Evolutionary conservation across 257 asterid genomes (phyloP), one percentile per base, ranked within the genome.

Genomic region (Datura wrightii): DNA sequence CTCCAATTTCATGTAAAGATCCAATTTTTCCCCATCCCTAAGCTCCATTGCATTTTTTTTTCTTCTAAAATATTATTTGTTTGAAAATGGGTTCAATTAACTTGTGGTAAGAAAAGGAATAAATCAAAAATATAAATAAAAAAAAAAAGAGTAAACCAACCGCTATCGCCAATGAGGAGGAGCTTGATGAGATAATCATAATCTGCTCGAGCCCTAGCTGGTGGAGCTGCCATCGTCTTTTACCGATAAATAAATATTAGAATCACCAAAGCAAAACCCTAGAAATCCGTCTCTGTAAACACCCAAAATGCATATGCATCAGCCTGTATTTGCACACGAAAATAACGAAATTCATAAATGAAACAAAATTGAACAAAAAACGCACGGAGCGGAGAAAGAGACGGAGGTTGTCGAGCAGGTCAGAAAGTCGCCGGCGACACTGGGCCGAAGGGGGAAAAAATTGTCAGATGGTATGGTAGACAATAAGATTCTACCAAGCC

Each of bases 161-260:
- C 89, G 85, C 89, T 87, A 42, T 87, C 89, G 59, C 89, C 89
- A 62, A 87, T 87, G 79, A 87, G 89, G 31, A 87, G 89, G 54
- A 87, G 86, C 72, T 87, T 87, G 71, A 87, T 84, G 37, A 87
- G 86, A 62, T 87, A 84, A 87, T 87, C 89, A 62, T 87, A 87
- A 80, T 87, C 89, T 10, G 89, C 89, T 72, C 89, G 82, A 71
- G 87, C 83, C 83, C 89, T 80, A 50, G 89, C 84, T 39, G 89
- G 87, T 46, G 87, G 87, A 84, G 89, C 85, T 84, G 89, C 87
- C 89, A 87, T 87, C 72, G 19, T 52, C 19, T 70, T 62, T 6
- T 74, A 0, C 58, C 72, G 42, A 63, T 63, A 60, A 2, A 16
- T 11, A 65, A 52, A 52, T 34, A 44, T 72, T 19, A n/a, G 58